Percentiles rank a stretch among this genome's conserved stretches.
These are phyloP conservation scores for Trichoderma orchidacearum DNA, from an alignment of 495 filamentous ascomycete genomes.

Conservation along the genomic window DNA sequence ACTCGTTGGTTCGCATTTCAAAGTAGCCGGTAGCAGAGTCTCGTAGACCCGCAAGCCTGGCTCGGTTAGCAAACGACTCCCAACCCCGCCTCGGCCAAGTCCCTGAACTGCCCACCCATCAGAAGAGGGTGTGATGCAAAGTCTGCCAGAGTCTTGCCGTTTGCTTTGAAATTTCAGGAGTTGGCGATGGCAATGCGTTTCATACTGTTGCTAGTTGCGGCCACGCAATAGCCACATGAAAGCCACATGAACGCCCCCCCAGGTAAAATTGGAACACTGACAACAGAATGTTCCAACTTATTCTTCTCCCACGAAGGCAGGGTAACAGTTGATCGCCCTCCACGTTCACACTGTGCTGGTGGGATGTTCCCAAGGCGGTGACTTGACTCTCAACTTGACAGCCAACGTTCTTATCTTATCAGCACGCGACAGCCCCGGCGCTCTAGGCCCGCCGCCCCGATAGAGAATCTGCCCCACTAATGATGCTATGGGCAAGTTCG, in stretches of 20 bases:
- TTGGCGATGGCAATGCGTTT: neutral
- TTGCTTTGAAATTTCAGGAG: neutral
- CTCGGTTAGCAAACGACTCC: neutral
- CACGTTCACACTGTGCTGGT: neutral
- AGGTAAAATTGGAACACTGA: too few species aligned
- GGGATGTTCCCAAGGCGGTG: neutral
- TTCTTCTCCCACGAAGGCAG: neutral
- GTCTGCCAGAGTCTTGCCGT: too few species aligned
- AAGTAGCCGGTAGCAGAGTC: neutral
- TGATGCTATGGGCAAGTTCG: neutral
- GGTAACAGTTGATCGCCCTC: neutral
- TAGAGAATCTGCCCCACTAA: neutral
- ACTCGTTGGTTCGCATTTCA: neutral
- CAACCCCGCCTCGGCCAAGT: neutral
- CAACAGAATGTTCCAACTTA: neutral
- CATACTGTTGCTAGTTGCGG: neutral
- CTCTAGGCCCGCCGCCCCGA: too few species aligned
- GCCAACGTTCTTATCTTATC: neutral
- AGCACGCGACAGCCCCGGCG: neutral
- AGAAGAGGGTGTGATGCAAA: neutral
- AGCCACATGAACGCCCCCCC: too few species aligned
- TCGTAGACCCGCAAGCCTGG: too few species aligned
- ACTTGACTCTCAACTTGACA: neutral
- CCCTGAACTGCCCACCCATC: neutral
- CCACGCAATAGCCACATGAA: neutral